These are phyloP conservation scores for Solanum raphanifolium DNA, from an alignment of 257 asterid genomes.

Conservation along the genomic window DNA sequence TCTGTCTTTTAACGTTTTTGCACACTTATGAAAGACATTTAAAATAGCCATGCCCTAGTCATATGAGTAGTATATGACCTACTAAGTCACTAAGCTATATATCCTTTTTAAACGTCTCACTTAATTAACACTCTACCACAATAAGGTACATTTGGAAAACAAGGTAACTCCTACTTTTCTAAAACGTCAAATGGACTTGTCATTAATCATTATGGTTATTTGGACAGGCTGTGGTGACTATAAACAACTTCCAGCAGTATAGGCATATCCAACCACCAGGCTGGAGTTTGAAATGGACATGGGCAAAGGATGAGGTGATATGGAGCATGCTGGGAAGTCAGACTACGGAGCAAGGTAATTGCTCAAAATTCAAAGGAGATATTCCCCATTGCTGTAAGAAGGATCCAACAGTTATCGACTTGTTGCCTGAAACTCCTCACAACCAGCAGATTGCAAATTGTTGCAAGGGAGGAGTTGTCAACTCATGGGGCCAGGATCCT, in stretches of 20 bases:
- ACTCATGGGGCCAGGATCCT: constrained; percentile 64
- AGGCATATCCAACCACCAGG: constrained; percentile 91
- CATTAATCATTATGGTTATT: neutral
- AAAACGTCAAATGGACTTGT: neutral
- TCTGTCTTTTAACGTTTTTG: too few species aligned
- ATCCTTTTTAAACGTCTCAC: neutral
- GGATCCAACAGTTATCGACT: constrained; percentile 65
- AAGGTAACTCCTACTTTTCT: neutral
- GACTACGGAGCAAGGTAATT: constrained; percentile 82
- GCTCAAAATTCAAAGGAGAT: constrained; percentile 56
- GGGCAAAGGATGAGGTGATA: constrained; percentile 86
- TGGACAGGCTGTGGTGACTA: constrained; percentile 19
- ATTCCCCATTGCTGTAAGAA: constrained; percentile 71
- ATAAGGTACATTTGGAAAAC: neutral
- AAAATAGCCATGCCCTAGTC: too few species aligned
- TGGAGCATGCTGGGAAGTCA: constrained; percentile 79
- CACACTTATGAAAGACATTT: too few species aligned
- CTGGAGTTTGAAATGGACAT: constrained; percentile 84
- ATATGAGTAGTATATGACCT: too few species aligned
- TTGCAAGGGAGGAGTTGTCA: constrained; percentile 70
- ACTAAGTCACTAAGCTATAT: neutral
- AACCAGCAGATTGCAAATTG: constrained; percentile 71
- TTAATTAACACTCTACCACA: neutral
- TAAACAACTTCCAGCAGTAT: constrained; percentile 80
- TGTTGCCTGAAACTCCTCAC: constrained; percentile 63